These are phyloP conservation scores for Penicillium hesseltinei DNA, from an alignment of 2,329 filamentous ascomycete genomes.

Conservation along the genomic window DNA sequence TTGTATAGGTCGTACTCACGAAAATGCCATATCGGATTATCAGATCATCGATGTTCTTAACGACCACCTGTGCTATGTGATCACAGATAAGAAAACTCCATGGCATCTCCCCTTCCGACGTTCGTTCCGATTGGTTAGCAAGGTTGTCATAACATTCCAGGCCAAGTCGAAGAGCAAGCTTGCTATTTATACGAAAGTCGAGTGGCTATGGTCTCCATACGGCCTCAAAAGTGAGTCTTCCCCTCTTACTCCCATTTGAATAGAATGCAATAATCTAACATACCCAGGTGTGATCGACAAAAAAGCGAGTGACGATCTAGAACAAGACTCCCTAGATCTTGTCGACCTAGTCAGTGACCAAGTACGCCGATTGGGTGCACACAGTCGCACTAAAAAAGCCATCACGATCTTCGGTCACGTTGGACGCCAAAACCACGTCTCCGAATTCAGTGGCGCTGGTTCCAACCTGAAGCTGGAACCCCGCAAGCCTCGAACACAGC, in stretches of 20 bases:
- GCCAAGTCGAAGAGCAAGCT: conserved; percentile 91
- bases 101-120: conserved; percentile 85
- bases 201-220: conserved; percentile 70
- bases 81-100: conserved; percentile 62
- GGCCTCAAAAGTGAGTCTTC: conserved; percentile 44
- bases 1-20: conserved; percentile 48
- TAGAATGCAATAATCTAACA: conserved; percentile 10
- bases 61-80: conserved; percentile 70
- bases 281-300: conserved; percentile 53
- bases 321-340: conserved; percentile 49
- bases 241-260: background rate
- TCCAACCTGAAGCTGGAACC: conserved; percentile 35
- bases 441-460: conserved; percentile 38
- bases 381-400: conserved; percentile 49
- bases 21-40: conserved; percentile 69
- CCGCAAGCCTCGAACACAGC: conserved; percentile 59
- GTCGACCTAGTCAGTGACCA: conserved; percentile 52
- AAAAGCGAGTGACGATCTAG: conserved; percentile 68
- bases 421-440: conserved; percentile 43
- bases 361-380: conserved; percentile 46
- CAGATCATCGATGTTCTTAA: conserved; percentile 82
- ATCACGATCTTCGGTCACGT: conserved; percentile 51
- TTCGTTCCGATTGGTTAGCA: conserved; percentile 78
- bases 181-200: conserved; percentile 81
- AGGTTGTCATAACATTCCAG: conserved; percentile 90